These are phyloP conservation scores for Heliophila coronopifolia DNA, from an alignment of 441 rosid species.

Conservation along the genomic window DNA sequence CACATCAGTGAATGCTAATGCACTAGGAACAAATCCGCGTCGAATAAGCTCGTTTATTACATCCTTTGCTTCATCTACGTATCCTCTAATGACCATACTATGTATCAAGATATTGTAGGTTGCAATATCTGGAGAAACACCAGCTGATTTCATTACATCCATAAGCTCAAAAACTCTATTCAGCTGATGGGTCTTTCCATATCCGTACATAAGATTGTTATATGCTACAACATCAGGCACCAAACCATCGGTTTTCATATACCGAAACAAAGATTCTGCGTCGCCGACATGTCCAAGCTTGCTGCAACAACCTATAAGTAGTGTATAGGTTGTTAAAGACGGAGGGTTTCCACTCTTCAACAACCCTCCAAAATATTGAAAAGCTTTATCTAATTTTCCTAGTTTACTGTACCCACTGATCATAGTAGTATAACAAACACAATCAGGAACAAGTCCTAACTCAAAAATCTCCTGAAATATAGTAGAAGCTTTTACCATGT, in stretches of 20 bases:
- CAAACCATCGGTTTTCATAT: constrained; percentile 26
- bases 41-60: constrained; percentile 36
- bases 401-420: constrained; percentile 36
- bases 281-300: constrained; percentile 27
- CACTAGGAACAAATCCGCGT: constrained; percentile 35
- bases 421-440: constrained; percentile 36
- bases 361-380: constrained; percentile 34
- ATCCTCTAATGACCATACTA: constrained; percentile 38
- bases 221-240: constrained; percentile 36
- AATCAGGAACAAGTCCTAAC: constrained; percentile 36
- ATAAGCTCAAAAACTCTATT: constrained; percentile 39
- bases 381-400: constrained; percentile 30
- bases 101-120: constrained; percentile 42
- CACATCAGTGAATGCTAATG: constrained; percentile 40
- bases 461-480: constrained; percentile 36
- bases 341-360: constrained; percentile 35
- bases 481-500: constrained; percentile 35
- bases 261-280: constrained; percentile 32
- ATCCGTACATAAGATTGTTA: constrained; percentile 37
- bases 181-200: constrained; percentile 37
- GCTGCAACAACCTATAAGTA: constrained; percentile 37
- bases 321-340: constrained; percentile 34
- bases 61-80: constrained; percentile 35
- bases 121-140: constrained; percentile 37
- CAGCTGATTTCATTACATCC: constrained; percentile 35